Conservation (phyloP, 352 stramenopile species). For the Phytophthora fragariaefolia region DNA sequence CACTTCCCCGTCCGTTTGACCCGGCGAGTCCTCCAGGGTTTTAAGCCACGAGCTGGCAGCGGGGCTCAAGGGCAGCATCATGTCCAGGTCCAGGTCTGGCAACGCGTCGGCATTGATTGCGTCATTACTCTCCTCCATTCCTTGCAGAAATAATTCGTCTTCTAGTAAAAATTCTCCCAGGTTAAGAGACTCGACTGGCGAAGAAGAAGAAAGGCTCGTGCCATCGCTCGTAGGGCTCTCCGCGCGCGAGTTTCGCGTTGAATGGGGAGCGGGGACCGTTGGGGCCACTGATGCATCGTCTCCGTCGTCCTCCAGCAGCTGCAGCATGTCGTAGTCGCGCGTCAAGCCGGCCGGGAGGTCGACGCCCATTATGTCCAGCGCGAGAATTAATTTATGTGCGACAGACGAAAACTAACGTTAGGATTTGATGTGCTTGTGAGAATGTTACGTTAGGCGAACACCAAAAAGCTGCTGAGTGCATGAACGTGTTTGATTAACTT, state of each 20-base stretch:
- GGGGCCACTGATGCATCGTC: neutral
- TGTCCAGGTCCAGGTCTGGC: constrained; percentile 52
- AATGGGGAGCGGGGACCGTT: neutral
- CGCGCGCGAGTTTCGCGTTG: constrained; percentile 11
- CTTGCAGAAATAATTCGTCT: constrained; percentile 39
- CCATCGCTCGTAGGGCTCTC: constrained; percentile 22
- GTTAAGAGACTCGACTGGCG: neutral
- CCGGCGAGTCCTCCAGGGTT: constrained; percentile 32
- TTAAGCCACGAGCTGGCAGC: constrained; percentile 29
- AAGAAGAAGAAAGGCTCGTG: constrained; percentile 1
- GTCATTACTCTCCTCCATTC: constrained; percentile 20
- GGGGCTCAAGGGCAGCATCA: constrained; percentile 55
- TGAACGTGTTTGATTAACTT: constrained; percentile 22
- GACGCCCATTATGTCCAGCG: constrained; percentile 33
- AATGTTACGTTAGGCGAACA: constrained; percentile 8
- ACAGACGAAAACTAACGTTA: neutral
- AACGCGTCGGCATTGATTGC: constrained; percentile 41
- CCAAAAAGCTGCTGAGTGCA: constrained; percentile 9
- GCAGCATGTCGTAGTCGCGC: constrained; percentile 50
- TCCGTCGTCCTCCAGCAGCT: constrained; percentile 39
- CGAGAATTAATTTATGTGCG: neutral
- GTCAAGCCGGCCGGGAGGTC: constrained; percentile 37
- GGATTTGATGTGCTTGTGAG: neutral
- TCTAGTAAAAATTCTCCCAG: constrained; percentile 50
- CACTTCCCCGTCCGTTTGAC: constrained; percentile 37